A percentile compares a stretch with the other conserved stretches of the same genome.
These are phyloP conservation scores for Trichocomaceae sp. DNA, from an alignment of 2,329 filamentous ascomycete species.

Conservation along the genomic window DNA sequence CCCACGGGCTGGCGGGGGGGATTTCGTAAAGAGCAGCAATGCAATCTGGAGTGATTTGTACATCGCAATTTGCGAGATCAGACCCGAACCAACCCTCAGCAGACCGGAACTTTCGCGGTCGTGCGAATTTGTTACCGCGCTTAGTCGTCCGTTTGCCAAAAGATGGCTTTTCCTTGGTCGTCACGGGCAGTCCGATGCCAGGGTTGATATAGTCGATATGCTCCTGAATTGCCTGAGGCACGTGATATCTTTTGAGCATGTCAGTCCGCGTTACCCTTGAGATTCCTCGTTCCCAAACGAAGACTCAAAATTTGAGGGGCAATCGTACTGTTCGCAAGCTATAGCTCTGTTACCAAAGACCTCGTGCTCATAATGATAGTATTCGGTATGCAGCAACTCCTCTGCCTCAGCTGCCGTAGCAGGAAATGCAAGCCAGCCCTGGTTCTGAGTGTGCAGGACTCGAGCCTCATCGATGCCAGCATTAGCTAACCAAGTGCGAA, in stretches of 20 bases:
- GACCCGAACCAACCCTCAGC: not conserved
- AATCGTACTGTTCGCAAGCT: conserved; percentile 30
- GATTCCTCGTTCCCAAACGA: not conserved
- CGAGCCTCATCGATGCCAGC: conserved; percentile 46
- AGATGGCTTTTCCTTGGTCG: conserved; percentile 17
- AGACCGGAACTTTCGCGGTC: not conserved
- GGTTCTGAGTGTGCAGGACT: conserved; percentile 45
- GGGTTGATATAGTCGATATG: conserved; percentile 54
- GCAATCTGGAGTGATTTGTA: conserved; percentile 53
- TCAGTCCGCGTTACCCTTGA: not conserved
- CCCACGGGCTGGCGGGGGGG: conserved; percentile 33
- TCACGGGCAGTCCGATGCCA: conserved; percentile 42
- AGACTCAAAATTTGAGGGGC: not conserved
- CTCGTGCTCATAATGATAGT: conserved; percentile 45
- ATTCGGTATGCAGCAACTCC: conserved; percentile 47
- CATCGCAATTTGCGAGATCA: conserved; percentile 40
- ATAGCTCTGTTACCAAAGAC: conserved; percentile 23
- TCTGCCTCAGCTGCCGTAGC: conserved; percentile 50
- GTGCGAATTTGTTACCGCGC: not conserved
- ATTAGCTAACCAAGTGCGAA: conserved; percentile 48
- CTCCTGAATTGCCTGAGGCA: conserved; percentile 41
- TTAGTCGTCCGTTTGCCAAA: conserved; percentile 12
- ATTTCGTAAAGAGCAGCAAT: conserved; percentile 45
- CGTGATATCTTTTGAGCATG: conserved; percentile 30
- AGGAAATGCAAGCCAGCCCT: conserved; percentile 51